Percentiles rank a stretch among this genome's conserved stretches.
Conservation (phyloP, 2,329 filamentous ascomycete genomes). For the Colletotrichum sp. region DNA sequence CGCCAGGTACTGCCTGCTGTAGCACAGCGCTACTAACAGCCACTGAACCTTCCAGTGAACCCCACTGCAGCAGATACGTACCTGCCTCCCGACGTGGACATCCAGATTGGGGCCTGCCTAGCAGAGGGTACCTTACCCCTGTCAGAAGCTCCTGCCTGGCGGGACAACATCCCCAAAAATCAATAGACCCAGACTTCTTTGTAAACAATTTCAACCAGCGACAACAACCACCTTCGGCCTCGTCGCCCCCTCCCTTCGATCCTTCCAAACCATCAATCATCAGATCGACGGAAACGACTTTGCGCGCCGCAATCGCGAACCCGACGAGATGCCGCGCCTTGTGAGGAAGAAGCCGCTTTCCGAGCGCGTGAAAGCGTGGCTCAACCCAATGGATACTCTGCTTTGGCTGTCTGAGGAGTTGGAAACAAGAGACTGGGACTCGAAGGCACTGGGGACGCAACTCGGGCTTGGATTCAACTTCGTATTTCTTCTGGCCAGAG, state of each 20-base stretch:
- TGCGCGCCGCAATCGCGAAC: background rate
- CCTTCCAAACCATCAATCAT: background rate
- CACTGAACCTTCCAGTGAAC: background rate
- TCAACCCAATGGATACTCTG: conserved; percentile 89
- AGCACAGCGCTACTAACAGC: background rate
- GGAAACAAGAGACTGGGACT: conserved; percentile 90
- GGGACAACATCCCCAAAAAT: conserved; percentile 17
- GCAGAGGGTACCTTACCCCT: background rate
- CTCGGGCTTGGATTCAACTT: conserved; percentile 81
- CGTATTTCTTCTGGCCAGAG: conserved; percentile 80
- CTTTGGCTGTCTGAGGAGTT: conserved; percentile 93
- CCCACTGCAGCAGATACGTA: background rate
- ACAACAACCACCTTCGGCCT: background rate
- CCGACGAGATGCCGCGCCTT: conserved; percentile 70
- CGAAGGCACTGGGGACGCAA: conserved; percentile 76
- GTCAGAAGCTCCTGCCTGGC: conserved; percentile 5
- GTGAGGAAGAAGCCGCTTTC: conserved; percentile 80
- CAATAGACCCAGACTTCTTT: conserved; percentile 19
- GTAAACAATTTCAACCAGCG: conserved; percentile 14
- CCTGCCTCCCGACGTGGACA: background rate
- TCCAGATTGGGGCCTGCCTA: background rate
- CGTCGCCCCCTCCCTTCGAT: background rate
- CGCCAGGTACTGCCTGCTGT: conserved; percentile 4
- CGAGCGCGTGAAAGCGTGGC: conserved; percentile 79
- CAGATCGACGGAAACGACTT: background rate